These are phyloP conservation scores for Euphorbia neoarborescens DNA, from an alignment of 441 rosid genomes.

Conservation along the genomic window DNA sequence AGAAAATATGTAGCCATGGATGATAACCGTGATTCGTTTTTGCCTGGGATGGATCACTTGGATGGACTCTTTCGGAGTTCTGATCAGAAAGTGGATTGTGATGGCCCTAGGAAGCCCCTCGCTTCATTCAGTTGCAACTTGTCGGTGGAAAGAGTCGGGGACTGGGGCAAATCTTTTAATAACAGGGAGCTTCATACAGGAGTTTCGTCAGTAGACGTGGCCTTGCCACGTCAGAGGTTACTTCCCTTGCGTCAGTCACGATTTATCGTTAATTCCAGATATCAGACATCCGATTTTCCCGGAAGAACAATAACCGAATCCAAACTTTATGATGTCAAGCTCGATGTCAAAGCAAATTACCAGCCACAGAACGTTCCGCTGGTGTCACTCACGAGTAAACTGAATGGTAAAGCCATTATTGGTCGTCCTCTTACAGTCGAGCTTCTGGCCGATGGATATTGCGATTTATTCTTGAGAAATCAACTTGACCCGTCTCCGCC, in stretches of 20 bases:
- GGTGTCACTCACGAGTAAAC: conserved; percentile 80
- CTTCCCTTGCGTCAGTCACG: conserved; percentile 58
- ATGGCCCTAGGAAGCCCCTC: conserved; percentile 22
- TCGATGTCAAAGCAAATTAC: conserved; percentile 70
- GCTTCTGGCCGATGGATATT: conserved; percentile 37
- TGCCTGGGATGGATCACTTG: conserved; percentile 26
- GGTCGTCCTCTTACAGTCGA: conserved; percentile 78
- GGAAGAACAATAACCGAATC: conserved; percentile 32
- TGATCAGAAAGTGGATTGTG: conserved; percentile 31
- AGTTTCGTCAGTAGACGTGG: conserved; percentile 28
- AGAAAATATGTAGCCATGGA: conserved; percentile 41
- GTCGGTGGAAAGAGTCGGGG: conserved; percentile 25
- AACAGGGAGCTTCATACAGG: conserved; percentile 25
- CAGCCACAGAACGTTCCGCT: conserved; percentile 70
- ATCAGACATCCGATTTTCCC: conserved; percentile 36
- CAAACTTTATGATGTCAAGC: conserved; percentile 55
- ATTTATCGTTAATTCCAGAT: conserved; percentile 40
- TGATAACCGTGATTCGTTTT: conserved; percentile 30
- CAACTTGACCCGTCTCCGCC: conserved; percentile 18
- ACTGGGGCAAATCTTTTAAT: conserved; percentile 33
- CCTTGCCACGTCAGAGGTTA: conserved; percentile 40
- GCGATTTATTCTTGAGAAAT: conserved; percentile 24
- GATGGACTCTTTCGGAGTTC: conserved; percentile 33
- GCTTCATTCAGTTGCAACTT: conserved; percentile 14
- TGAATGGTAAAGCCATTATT: conserved; percentile 72